These are phyloP conservation scores for Diutina catenulata DNA, from an alignment of 1,139 yeast species.

Conservation along the genomic window DNA sequence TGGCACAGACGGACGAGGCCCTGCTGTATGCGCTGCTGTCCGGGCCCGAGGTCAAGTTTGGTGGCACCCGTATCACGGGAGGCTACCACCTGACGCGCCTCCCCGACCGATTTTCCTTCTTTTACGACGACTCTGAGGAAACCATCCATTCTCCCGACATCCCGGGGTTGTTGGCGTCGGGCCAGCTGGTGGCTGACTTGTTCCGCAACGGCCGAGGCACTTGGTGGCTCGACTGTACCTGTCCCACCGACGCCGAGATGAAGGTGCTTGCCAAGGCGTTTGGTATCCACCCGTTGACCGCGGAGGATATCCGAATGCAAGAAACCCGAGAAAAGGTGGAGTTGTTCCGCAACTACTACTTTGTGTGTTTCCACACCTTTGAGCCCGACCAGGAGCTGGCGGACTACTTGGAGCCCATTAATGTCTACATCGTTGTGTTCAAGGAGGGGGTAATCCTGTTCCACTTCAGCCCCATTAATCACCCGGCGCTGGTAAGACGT, in stretches of 20 bases:
- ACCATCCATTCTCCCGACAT: constrained; percentile 85
- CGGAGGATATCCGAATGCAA: constrained; percentile 77
- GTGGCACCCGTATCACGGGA: constrained; percentile 4
- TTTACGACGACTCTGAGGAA: constrained; percentile 69
- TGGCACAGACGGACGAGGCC: background rate
- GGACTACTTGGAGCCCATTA: constrained; percentile 77
- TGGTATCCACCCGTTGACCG: constrained; percentile 76
- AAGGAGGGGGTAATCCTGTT: constrained; percentile 74
- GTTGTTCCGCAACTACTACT: constrained; percentile 60
- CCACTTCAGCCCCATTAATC: constrained; percentile 73
- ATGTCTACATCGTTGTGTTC: constrained; percentile 81
- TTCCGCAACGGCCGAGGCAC: constrained; percentile 50
- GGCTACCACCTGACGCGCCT: constrained; percentile 2
- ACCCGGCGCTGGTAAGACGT: constrained; percentile 80
- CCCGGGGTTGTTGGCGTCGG: constrained; percentile 57
- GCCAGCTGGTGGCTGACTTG: constrained; percentile 51
- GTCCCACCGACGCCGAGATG: constrained; percentile 63
- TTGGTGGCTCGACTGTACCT: constrained; percentile 71
- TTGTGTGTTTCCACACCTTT: constrained; percentile 75
- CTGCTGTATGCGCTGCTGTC: background rate
- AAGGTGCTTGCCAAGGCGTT: constrained; percentile 55
- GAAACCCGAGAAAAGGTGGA: constrained; percentile 83
- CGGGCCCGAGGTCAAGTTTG: constrained; percentile 4
- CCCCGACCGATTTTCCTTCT: constrained; percentile 70
- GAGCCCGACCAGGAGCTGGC: constrained; percentile 67